These are phyloP conservation scores for Entophlyctis luteolus DNA, from an alignment of 192 early-diverging fungal species.

Conservation along the genomic window DNA sequence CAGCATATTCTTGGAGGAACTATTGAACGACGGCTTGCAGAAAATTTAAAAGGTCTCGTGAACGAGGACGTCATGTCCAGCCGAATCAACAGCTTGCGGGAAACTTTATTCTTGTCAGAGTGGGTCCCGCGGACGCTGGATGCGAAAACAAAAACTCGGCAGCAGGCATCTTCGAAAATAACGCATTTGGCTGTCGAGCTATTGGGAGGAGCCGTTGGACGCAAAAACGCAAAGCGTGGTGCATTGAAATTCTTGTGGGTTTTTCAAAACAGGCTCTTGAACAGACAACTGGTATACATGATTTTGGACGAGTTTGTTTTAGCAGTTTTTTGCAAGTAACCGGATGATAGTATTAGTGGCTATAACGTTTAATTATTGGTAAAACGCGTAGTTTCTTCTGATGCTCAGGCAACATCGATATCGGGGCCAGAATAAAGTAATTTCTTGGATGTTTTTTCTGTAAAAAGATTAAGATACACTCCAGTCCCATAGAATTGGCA, in stretches of 20 bases:
- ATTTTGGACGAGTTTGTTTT: slow-evolving; percentile 70
- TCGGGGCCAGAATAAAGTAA: too few species aligned
- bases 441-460: too few species aligned
- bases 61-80: slow-evolving; percentile 28
- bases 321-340: slow-evolving; percentile 49
- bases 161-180: slow-evolving; percentile 25
- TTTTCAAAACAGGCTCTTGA: slow-evolving; percentile 72
- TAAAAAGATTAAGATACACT: too few species aligned
- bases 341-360: too few species aligned
- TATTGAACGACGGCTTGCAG: slow-evolving; percentile 68
- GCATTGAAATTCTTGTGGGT: slow-evolving; percentile 64
- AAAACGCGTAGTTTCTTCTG: too few species aligned
- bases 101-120: slow-evolving; percentile 33
- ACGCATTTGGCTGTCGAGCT: slow-evolving; percentile 43
- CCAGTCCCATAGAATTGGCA: too few species aligned
- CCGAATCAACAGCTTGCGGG: slow-evolving; percentile 28
- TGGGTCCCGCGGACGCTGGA: slow-evolving; percentile 39
- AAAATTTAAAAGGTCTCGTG: slow-evolving; percentile 25
- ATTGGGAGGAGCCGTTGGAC: slow-evolving; percentile 75
- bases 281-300: slow-evolving; percentile 73
- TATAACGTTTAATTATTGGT: too few species aligned
- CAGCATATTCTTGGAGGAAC: slow-evolving; percentile 85
- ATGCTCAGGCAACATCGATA: too few species aligned
- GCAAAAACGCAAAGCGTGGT: slow-evolving; percentile 74
- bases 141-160: slow-evolving; percentile 26